A percentile compares a stretch with the other conserved stretches of the same genome.
Conservation (phyloP, 306 rosid species). For the Medicago truncatula region DNA sequence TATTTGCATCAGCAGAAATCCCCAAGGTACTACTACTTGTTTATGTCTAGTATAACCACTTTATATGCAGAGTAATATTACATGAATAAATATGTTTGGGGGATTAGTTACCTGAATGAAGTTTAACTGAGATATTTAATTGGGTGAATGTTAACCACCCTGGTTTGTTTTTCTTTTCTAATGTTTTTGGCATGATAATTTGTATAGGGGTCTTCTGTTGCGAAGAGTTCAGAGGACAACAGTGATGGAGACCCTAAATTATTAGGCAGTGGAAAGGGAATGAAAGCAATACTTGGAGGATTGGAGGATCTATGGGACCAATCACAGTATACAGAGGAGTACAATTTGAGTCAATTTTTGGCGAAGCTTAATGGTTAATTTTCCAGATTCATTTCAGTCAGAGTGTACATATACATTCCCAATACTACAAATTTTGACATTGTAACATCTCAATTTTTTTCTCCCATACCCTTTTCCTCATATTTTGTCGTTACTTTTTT, state of each 20-base stretch:
- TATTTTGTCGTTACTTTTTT: slow-evolving; percentile 45
- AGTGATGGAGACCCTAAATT: slow-evolving; percentile 51
- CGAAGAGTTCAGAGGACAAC: slow-evolving; percentile 55
- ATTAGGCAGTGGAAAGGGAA: slow-evolving; percentile 73
- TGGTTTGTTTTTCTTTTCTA: slow-evolving; percentile 25
- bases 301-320: slow-evolving; percentile 97
- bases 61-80: slow-evolving; percentile 6
- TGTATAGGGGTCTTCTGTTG: slow-evolving; percentile 63
- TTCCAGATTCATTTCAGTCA: slow-evolving; percentile 41
- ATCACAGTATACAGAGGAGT: slow-evolving; percentile 92
- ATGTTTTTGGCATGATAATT: slow-evolving; percentile 34
- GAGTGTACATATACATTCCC: slow-evolving; percentile 55
- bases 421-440: slow-evolving; percentile 55
- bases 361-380: slow-evolving; percentile 89
- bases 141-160: background rate
- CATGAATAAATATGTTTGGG: slow-evolving; percentile 28
- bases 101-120: slow-evolving; percentile 10
- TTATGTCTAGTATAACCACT: slow-evolving; percentile 19
- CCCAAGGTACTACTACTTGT: slow-evolving; percentile 42
- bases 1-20: slow-evolving; percentile 82
- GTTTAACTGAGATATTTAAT: slow-evolving; percentile 1
- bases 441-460: slow-evolving; percentile 49
- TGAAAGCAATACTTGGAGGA: slow-evolving; percentile 94
- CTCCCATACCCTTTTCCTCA: slow-evolving; percentile 39
- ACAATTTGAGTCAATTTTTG: slow-evolving; percentile 84